These are phyloP conservation scores for Phytophthora idaei DNA, from an alignment of 352 stramenopile genomes.

Conservation along the genomic window DNA sequence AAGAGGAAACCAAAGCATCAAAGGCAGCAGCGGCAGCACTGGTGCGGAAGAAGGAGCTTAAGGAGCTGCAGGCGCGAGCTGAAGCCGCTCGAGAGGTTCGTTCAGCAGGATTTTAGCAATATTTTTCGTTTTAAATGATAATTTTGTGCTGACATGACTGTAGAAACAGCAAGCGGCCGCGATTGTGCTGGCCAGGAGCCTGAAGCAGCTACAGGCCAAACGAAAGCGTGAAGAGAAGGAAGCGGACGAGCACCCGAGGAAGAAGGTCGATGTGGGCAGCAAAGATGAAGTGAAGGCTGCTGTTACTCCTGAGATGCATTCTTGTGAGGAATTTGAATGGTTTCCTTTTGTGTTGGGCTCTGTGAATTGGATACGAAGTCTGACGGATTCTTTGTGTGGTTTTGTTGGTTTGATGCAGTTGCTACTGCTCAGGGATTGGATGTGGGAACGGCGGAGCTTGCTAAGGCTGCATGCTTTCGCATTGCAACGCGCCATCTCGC, in stretches of 20 bases:
- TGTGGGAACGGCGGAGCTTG: conserved; percentile 20
- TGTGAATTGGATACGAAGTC: neutral
- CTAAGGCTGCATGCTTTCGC: conserved; percentile 37
- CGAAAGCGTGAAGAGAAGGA: conserved; percentile 31
- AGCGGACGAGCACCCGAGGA: conserved; percentile 14
- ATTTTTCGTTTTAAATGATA: neutral
- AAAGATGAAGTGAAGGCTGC: neutral
- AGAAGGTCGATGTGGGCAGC: conserved; percentile 15
- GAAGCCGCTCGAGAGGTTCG: conserved; percentile 38
- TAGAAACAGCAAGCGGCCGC: conserved; percentile 40
- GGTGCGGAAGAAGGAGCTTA: conserved; percentile 46
- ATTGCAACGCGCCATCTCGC: conserved; percentile 37
- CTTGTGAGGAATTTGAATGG: conserved; percentile 27
- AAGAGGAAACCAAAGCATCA: neutral
- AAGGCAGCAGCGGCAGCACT: neutral
- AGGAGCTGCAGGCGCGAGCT: conserved; percentile 38
- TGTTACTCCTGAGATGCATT: conserved; percentile 27
- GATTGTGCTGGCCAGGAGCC: conserved; percentile 29
- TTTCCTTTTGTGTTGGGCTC: neutral
- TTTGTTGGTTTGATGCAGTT: conserved; percentile 30
- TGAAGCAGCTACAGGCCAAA: conserved; percentile 38
- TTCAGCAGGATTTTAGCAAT: neutral
- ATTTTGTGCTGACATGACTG: conserved; percentile 1
- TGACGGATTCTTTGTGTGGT: conserved; percentile 2
- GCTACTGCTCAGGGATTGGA: conserved; percentile 21